Evolutionary conservation across 257 asterid species (phyloP).

Genomic region (Ballota nigra): DNA sequence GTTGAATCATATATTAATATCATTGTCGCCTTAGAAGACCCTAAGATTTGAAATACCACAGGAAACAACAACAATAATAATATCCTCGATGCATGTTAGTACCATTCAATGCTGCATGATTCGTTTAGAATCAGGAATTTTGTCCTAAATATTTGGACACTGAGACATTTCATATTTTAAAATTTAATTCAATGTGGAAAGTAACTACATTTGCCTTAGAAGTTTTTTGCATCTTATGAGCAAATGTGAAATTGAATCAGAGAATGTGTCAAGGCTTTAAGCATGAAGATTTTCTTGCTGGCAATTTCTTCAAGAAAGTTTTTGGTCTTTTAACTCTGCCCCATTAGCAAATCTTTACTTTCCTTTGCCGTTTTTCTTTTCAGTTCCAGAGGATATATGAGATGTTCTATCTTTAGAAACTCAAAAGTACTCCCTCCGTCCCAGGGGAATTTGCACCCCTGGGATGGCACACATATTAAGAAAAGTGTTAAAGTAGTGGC

Average conservation of each 20-base stretch:
- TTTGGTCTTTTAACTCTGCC: neutral
- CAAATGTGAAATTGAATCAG: neutral
- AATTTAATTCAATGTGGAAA: neutral
- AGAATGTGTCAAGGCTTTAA: neutral
- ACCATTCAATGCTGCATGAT: neutral
- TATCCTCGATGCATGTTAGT: neutral
- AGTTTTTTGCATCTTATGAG: neutral
- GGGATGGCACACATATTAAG: no score
- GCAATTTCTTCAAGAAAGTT: neutral
- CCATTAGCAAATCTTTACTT: neutral
- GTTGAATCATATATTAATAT: neutral
- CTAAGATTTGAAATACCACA: neutral
- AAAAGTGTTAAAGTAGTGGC: no score
- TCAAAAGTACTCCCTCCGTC: no score
- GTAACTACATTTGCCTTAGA: neutral
- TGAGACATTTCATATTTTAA: neutral
- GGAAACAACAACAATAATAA: neutral
- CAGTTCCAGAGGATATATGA: neutral
- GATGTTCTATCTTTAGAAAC: neutral
- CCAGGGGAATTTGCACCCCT: no score
- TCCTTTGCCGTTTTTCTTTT: neutral
- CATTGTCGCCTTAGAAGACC: neutral
- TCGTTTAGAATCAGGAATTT: neutral
- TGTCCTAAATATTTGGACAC: slow-evolving; percentile 5
- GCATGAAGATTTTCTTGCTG: neutral